These are phyloP conservation scores for Myxozyma vanderwaltii DNA, from an alignment of 805 yeast species.

Conservation along the genomic window DNA sequence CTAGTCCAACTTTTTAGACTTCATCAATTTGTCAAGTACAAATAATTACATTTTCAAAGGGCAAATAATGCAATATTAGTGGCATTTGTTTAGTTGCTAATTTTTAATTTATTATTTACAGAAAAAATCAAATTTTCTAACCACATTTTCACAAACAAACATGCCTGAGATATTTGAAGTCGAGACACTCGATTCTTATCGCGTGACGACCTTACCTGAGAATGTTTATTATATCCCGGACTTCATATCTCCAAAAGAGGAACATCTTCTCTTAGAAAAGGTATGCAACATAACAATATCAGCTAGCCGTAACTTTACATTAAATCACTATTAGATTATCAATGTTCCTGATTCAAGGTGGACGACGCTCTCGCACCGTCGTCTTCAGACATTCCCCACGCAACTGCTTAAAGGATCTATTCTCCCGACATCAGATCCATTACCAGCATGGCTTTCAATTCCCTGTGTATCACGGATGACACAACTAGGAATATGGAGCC, in stretches of 20 bases:
- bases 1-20: no score
- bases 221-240: constrained; percentile 22
- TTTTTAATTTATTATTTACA: no score
- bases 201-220: constrained; percentile 12
- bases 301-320: no score
- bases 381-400: constrained; percentile 31
- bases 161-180: constrained; percentile 9
- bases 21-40: no score
- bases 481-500: constrained; percentile 24
- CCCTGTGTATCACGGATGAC: constrained; percentile 20
- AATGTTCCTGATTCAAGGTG: constrained; percentile 21
- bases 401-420: constrained; percentile 21
- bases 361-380: constrained; percentile 27
- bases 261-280: constrained; percentile 17
- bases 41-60: no score
- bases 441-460: constrained; percentile 23
- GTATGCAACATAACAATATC: background rate
- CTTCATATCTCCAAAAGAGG: constrained; percentile 23
- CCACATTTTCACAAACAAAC: no score
- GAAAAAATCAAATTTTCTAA: no score
- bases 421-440: constrained; percentile 22
- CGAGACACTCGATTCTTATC: constrained; percentile 12
- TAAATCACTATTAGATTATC: constrained; percentile 7
- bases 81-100: no score
- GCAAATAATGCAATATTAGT: no score